Evolutionary conservation across 352 stramenopile species (phyloP).

Genomic region (Pythium pyrilobum): DNA sequence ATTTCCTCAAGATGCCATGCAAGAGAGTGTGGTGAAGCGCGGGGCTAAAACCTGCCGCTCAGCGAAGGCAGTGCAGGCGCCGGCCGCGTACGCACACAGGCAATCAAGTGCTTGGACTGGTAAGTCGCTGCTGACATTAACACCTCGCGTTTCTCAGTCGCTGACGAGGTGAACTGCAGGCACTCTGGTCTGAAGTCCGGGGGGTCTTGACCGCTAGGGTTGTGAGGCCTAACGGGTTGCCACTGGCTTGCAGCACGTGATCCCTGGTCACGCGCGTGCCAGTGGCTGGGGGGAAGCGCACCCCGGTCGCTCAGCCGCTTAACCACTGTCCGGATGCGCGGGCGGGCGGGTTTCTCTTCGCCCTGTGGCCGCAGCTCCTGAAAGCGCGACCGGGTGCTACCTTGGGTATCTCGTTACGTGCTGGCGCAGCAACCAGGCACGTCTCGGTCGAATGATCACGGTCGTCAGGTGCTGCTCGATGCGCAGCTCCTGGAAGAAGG

Average conservation of each 20-base stretch:
- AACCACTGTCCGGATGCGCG: background rate
- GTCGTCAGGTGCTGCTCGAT: background rate
- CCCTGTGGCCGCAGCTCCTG: background rate
- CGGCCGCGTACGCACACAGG: background rate
- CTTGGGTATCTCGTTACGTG: background rate
- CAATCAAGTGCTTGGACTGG: background rate
- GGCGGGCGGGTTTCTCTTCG: background rate
- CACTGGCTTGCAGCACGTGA: background rate
- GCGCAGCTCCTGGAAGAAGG: background rate
- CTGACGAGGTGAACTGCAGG: slow-evolving; percentile 9
- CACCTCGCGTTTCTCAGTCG: slow-evolving; percentile 3
- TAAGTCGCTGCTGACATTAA: slow-evolving; percentile 6
- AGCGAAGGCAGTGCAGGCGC: background rate
- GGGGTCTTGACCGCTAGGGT: background rate
- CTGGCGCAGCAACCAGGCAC: background rate
- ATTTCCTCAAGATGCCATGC: too few species aligned
- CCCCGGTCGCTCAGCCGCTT: background rate
- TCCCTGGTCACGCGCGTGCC: background rate
- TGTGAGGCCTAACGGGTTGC: background rate
- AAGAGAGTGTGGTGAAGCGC: background rate
- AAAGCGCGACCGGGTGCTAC: background rate
- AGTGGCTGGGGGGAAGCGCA: slow-evolving; percentile 2
- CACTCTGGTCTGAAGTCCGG: background rate
- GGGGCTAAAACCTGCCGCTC: background rate
- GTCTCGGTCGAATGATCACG: background rate